Conservation (phyloP, 2,329 filamentous ascomycete species). For the Colletotrichum noveboracense region DNA sequence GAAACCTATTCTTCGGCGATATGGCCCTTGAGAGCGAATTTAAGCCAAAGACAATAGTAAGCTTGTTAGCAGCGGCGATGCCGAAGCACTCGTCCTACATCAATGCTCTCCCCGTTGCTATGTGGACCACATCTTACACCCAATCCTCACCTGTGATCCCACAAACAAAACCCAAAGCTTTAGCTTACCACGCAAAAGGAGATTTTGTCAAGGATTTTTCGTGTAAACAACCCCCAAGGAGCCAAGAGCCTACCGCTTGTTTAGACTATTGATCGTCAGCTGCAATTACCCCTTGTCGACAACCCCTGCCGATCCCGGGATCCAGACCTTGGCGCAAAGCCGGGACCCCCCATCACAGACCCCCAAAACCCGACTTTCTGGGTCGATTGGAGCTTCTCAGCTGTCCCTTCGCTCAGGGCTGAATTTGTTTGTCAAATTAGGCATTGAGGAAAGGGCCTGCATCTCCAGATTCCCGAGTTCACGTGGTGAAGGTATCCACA, state of each 20-base stretch:
- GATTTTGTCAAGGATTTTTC: not conserved
- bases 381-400: not conserved
- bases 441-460: not conserved
- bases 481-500: not conserved
- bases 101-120: not conserved
- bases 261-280: not conserved
- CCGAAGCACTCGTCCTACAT: not conserved
- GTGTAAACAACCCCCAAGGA: not conserved
- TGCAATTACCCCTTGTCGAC: not conserved
- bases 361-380: not conserved
- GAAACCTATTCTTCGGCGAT: not conserved
- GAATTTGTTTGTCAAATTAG: not conserved
- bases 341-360: not conserved
- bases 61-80: not conserved
- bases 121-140: not conserved
- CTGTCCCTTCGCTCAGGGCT: not conserved
- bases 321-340: not conserved
- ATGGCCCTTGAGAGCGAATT: rapidly evolving
- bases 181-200: not conserved
- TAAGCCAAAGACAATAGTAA: not conserved
- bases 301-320: not conserved
- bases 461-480: not conserved
- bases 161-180: not conserved
- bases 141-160: not conserved
- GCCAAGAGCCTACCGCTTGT: not conserved